Base-by-base conservation (phyloP, 2,329 filamentous ascomycete species). In the Apiospora sp. region DNA sequence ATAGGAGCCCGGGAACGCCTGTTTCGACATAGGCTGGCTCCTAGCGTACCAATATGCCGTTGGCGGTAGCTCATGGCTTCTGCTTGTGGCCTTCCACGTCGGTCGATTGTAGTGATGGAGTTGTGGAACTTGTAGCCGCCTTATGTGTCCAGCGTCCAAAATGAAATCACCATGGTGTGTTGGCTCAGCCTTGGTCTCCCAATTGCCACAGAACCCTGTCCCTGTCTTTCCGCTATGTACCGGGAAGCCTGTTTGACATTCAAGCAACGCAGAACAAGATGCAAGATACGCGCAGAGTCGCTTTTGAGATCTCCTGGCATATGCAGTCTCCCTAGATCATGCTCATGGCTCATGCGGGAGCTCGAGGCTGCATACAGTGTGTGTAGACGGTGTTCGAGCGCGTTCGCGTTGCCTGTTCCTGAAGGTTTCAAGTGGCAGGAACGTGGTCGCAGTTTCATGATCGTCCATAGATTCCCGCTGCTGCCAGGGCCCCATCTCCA, bases 371-470 rank as follows among this genome's bases (percentile, higher is more conserved):
- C 22, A 64, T 64, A 64, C 58, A 64, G 58, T 64, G 58, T 41
- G 58, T 41, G 34, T 19, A 30, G 34, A 64, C 34, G 58, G 58
- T 64, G 58, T 64, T 41, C 58, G 30, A 37, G 34, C n/a, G 19
- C 12, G 19, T n/a, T 64, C 34, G 58, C n/a, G 19, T 41, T 64
- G 58, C 34, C 58, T 14, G 34, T 64, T 41, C 58, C 58, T 64
- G 58, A 64, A 64, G 58, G 58, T 64, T 64, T 64, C 58, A 64
- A 64, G 30, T 64, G 13, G 34, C 41, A n/a, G 34, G 19, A n/a
- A 64, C 58, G 19, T 64, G 58, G 58, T 64, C 58, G 58, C 34
- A 41, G 58, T 64, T 64, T 64, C 58, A 64, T 64, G 58, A 64
- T 64, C 58, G 58, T 64, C 58, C 58, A 64, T 34, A 64, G 34